Conservation (phyloP, 345 rosid species). For the Noccaea bulbosa region DNA sequence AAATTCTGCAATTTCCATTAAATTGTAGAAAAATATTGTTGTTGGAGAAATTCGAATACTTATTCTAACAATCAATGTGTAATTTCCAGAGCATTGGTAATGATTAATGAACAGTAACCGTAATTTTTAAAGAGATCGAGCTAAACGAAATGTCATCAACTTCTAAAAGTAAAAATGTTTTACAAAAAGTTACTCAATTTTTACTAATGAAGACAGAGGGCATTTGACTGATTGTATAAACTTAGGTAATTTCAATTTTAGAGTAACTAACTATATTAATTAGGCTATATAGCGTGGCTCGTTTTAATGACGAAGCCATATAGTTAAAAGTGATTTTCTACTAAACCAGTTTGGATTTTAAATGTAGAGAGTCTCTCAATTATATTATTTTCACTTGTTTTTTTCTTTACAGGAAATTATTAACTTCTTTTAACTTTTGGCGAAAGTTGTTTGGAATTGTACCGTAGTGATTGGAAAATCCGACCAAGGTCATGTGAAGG, state of each 20-base stretch:
- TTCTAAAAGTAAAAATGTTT: background rate
- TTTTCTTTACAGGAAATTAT: background rate
- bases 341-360: too few relatives aligned
- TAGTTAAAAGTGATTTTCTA: too few relatives aligned
- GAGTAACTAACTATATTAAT: too few relatives aligned
- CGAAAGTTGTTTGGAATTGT: slow-evolving; percentile 23
- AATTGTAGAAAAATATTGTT: slow-evolving; percentile 27
- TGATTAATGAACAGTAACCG: background rate
- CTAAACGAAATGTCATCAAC: background rate
- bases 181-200: too few relatives aligned
- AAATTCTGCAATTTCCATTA: slow-evolving; percentile 22
- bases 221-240: too few relatives aligned
- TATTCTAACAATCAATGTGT: slow-evolving; percentile 12
- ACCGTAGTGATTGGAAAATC: slow-evolving; percentile 30
- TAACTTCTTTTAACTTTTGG: background rate
- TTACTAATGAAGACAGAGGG: too few relatives aligned
- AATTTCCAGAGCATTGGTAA: background rate
- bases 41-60: background rate
- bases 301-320: too few relatives aligned
- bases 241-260: too few relatives aligned
- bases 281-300: too few relatives aligned
- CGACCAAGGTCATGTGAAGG: slow-evolving; percentile 46
- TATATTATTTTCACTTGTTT: too few relatives aligned
- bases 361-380: too few relatives aligned
- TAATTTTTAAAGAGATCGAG: background rate